Base-by-base conservation (phyloP, 179 eudicot genomes). In the Amaranthus tricolor region DNA sequence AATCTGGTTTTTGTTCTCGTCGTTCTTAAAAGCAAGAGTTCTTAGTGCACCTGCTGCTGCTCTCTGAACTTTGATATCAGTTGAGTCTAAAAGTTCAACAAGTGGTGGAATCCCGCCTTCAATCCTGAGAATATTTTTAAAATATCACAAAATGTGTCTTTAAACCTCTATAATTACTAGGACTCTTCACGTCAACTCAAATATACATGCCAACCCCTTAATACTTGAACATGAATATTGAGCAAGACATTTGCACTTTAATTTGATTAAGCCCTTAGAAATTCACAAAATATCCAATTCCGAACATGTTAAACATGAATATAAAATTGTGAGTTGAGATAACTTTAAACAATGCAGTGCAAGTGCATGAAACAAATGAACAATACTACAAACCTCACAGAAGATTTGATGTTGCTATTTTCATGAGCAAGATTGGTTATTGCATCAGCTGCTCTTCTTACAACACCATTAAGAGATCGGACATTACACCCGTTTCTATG, bases 341-440 rank as follows among this genome's bases (percentile, higher is more conserved):
- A 31, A 31, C 43, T 17, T 45, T 2, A 14, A 17, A 9, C 19
- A 31, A 53, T 3, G 24, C 40, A 31, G 49, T 17, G 17, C 9
- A 61, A 19, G 5, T 20, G 65, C 64, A 16, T 24, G 44, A n/a
- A 7, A 48, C 47, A 16, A 17, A 16, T 48, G 51, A 9, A 43
- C 16, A 66, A 74, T 24, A 57, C 74, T 11, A 43, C 45, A 74
- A 54, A 94, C 97, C 98, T 88, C 77, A 90, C 96, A 83, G 68
- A 75, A 59, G 88, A 84, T 78, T 92, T 94, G 48, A 94, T 86
- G 77, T 81, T 80, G 78, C 92, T 81, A 74, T 94, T 92, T 79
- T 94, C 97, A 81, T 91, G 98, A 79, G 97, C 96, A 82, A 94
- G 96, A 80, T 94, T 94, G 40, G 98, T 94, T 77, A 94, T 82